Percentiles rank a stretch among this genome's conserved stretches.
phyloP scores from a whole-genome alignment of 2,329 filamentous ascomycete genomes.

The Cercospora nicotianae region DNA sequence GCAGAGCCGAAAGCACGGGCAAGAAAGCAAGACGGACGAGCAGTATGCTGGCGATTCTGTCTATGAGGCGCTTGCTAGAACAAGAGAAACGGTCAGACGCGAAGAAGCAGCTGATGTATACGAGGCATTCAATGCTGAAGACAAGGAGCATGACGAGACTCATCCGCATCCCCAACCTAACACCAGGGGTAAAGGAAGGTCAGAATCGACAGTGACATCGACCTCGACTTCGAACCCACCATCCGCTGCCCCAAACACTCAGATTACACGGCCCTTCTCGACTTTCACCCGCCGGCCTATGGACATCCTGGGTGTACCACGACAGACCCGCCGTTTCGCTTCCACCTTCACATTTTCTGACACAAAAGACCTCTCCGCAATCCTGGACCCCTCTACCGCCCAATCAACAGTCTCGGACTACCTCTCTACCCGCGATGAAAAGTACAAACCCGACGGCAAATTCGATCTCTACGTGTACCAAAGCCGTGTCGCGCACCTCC shows the following conservation, averaged over 20 bases:
- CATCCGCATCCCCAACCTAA: background rate
- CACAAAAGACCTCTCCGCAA: background rate
- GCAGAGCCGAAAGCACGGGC: background rate
- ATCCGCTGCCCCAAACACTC: background rate
- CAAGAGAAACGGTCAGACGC: constrained; percentile 8
- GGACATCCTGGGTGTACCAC: background rate
- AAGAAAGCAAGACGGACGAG: background rate
- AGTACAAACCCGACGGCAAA: background rate
- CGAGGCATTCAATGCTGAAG: background rate
- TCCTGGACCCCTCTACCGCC: constrained; percentile 20
- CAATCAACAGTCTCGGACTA: constrained; percentile 31
- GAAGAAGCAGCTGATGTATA: constrained; percentile 11
- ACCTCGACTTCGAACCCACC: background rate
- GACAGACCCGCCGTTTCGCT: background rate
- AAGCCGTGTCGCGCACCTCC: constrained; percentile 23
- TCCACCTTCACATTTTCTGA: background rate
- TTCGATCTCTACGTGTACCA: background rate
- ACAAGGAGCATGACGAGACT: background rate
- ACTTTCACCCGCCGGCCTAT: constrained; percentile 6
- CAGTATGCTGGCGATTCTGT: background rate
- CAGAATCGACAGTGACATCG: background rate
- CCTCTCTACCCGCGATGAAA: constrained; percentile 23
- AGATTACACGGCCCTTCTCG: constrained; percentile 17
- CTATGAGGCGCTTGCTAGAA: constrained; percentile 8
- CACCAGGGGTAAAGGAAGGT: background rate